These are phyloP conservation scores for Limnanthes douglasii DNA, from an alignment of 345 rosid species.

Conservation along the genomic window DNA sequence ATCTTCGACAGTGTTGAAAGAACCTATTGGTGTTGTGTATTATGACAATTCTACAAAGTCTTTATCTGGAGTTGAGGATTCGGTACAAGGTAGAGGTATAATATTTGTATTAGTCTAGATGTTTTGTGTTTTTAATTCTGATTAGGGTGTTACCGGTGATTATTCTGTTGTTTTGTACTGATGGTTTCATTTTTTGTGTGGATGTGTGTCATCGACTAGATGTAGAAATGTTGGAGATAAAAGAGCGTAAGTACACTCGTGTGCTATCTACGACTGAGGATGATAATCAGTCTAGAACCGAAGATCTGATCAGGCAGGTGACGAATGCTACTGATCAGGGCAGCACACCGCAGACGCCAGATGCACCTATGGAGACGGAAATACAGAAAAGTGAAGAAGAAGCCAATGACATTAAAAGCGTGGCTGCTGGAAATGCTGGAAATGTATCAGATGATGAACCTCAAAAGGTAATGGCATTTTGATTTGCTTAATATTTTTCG, in stretches of 20 bases:
- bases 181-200: background rate
- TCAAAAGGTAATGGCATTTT: constrained; percentile 16
- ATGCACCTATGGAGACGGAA: constrained; percentile 3
- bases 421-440: too few relatives aligned
- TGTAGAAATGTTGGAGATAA: constrained; percentile 16
- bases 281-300: constrained; percentile 23
- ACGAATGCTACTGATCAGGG: constrained; percentile 13
- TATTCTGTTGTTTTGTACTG: background rate
- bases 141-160: too few relatives aligned
- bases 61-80: background rate
- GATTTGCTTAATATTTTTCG: background rate
- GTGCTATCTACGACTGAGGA: constrained; percentile 50
- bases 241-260: constrained; percentile 60
- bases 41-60: constrained; percentile 17
- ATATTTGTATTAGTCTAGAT: background rate
- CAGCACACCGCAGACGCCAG: constrained; percentile 1
- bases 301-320: constrained; percentile 38
- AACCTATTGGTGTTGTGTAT: constrained; percentile 41
- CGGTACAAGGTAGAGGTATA: constrained; percentile 18
- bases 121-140: constrained; percentile 4
- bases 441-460: constrained; percentile 7
- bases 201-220: constrained; percentile 5
- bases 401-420: background rate
- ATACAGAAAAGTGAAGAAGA: constrained; percentile 5
- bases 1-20: constrained; percentile 29